These are phyloP conservation scores for Xeromyces bisporus DNA, from an alignment of 495 filamentous ascomycete genomes.

Conservation along the genomic window DNA sequence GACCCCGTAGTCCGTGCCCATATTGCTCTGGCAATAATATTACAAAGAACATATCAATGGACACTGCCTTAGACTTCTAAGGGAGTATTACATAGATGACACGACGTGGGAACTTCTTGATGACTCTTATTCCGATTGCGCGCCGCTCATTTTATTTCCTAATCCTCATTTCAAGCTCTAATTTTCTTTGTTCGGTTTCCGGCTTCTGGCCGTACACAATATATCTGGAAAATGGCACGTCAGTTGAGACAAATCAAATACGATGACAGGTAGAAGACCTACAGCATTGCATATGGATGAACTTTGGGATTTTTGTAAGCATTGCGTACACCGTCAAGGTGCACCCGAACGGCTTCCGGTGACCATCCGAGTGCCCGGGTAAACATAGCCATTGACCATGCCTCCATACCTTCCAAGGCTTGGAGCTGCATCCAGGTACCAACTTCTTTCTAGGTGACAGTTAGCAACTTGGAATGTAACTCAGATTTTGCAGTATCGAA, in stretches of 20 bases:
- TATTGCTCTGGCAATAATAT: no score
- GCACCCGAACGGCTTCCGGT: conserved; percentile 1
- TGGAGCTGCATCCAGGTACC: conserved; percentile 2
- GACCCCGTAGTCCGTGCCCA: no score
- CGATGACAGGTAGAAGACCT: background rate
- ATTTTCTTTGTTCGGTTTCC: no score
- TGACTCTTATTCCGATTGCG: no score
- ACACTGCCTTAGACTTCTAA: no score
- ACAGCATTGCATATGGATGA: conserved; percentile 1
- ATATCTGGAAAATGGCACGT: background rate
- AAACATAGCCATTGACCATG: conserved; percentile 1
- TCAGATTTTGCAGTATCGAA: no score
- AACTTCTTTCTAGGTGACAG: conserved; percentile 9
- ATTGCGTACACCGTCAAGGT: background rate
- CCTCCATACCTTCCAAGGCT: conserved; percentile 3
- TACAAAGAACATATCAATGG: no score
- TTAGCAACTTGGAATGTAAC: no score
- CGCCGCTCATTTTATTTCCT: no score
- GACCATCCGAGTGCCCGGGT: background rate
- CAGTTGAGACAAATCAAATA: background rate
- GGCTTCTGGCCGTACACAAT: background rate
- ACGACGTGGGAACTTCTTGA: no score
- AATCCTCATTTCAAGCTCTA: no score
- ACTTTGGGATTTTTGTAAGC: background rate
- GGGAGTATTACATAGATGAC: no score